A percentile compares a stretch with the other conserved stretches of the same genome.
phyloP scores from a whole-genome alignment of 2,329 filamentous ascomycete genomes.

The Monosporascus ibericus region DNA sequence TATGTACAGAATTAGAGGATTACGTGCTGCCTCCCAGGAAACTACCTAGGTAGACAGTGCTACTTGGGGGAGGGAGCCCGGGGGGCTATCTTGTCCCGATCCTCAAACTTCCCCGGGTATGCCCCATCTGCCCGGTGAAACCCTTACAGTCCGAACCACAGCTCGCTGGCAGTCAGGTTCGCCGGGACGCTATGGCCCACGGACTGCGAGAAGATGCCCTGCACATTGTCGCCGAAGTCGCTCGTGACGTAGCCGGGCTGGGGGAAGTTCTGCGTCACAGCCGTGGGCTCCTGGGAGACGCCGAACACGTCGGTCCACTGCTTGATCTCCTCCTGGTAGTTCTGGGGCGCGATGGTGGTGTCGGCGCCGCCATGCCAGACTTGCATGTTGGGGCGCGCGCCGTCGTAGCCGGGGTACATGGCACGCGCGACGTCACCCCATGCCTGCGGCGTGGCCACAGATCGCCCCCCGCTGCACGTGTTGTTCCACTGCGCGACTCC shows the following conservation, averaged over 20 bases:
- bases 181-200: slow-evolving; percentile 27
- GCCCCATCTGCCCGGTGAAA: background rate
- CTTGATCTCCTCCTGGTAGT: slow-evolving; percentile 53
- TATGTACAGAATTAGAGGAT: too few relatives aligned
- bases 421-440: slow-evolving; percentile 41
- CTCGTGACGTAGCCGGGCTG: slow-evolving; percentile 32
- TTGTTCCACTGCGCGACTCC: slow-evolving; percentile 45
- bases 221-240: slow-evolving; percentile 30
- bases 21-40: too few relatives aligned
- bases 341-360: slow-evolving; percentile 42
- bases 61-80: too few relatives aligned
- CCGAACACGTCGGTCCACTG: slow-evolving; percentile 48
- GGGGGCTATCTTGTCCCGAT: too few relatives aligned
- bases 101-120: too few relatives aligned
- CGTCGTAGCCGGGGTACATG: slow-evolving; percentile 45
- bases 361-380: slow-evolving; percentile 52
- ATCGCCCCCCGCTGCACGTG: slow-evolving; percentile 40
- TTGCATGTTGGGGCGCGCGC: slow-evolving; percentile 47
- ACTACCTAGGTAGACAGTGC: too few relatives aligned
- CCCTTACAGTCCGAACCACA: slow-evolving; percentile 25
- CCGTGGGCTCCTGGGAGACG: slow-evolving; percentile 25
- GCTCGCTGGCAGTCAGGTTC: slow-evolving; percentile 25
- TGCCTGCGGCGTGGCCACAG: slow-evolving; percentile 34
- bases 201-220: slow-evolving; percentile 29
- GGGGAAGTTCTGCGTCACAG: slow-evolving; percentile 27